A percentile compares a stretch with the other conserved stretches of the same genome.
Conservation (phyloP, 2,329 filamentous ascomycete species). For the Juglanconis oblonga region DNA sequence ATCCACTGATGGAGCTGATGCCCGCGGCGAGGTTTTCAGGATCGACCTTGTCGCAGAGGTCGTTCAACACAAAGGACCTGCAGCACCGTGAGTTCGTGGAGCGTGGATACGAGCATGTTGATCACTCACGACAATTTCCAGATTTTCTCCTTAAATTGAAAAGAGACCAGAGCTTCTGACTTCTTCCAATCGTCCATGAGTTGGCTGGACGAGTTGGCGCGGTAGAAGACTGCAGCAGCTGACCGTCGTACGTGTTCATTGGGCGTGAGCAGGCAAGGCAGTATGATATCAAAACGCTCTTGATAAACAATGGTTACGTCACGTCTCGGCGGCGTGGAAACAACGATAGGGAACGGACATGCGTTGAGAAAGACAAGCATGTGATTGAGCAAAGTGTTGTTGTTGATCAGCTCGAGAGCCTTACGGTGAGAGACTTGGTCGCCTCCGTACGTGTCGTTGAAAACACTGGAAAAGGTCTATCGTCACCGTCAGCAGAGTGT, state of each 20-base stretch:
- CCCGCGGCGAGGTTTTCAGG: conserved; percentile 40
- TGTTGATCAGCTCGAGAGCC: conserved; percentile 35
- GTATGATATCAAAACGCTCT: conserved; percentile 48
- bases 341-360: conserved; percentile 48
- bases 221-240: conserved; percentile 45
- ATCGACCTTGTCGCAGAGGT: conserved; percentile 47
- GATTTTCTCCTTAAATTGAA: conserved; percentile 41
- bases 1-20: conserved; percentile 50
- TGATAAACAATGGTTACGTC: conserved; percentile 37
- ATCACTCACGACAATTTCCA: conserved; percentile 51
- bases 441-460: conserved; percentile 35
- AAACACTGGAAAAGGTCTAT: conserved; percentile 37
- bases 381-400: conserved; percentile 44
- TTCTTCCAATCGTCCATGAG: conserved; percentile 34
- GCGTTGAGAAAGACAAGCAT: conserved; percentile 57
- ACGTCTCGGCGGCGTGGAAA: conserved; percentile 34
- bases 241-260: conserved; percentile 47
- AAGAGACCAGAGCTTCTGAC: conserved; percentile 34
- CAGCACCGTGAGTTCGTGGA: not conserved
- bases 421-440: conserved; percentile 39
- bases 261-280: conserved; percentile 52
- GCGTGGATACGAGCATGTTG: conserved; percentile 7
- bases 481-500: not conserved
- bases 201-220: conserved; percentile 40
- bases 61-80: conserved; percentile 43